Base-by-base conservation (phyloP, 2,329 filamentous ascomycete genomes). In the Boeremia lycopersici region DNA sequence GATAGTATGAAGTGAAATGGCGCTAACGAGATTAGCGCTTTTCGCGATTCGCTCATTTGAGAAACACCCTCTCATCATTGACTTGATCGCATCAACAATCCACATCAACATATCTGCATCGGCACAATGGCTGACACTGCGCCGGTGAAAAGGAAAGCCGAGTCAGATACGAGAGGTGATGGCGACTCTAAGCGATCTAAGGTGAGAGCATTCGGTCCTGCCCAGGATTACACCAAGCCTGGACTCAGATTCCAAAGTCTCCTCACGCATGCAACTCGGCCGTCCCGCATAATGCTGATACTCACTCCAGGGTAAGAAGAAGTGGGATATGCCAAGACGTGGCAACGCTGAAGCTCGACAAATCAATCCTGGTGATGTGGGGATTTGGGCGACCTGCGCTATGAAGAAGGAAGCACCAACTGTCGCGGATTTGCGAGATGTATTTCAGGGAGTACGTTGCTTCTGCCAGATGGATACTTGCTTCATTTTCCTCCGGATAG, bases 341-440 rank as follows among this genome's bases (percentile, higher is more conserved):
- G 65, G 71, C 11, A 68, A 61, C 26, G 62, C 65, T 30, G 67
- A 75, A 43, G 58, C 49, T 42, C 70, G 68, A 11, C 63, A 63
- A 30, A 81, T 92, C 42, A 84, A 89, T 63, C 79, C 87, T 5
- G 89, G 89, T 5, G 88, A 92, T 66, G 79, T 82, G 47, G 90
- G 90, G 5, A 86, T 93, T 54, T 93, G 89, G 89, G 87, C 88
- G 26, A 92, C 89, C 0, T 93, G 89, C 70, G 85, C 88, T 46
- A 84, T 88, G 69, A 84, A 85, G 61, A 88, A 89, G 77, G 89
- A 90, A 74, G 80, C 79, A 36, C 88, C 86, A 73, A 88, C 89
- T 12, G 82, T 89, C 2, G 78, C 81, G 44, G 90, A 93, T 70
- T 80, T 92, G 59, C 81, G 80, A 53, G 76, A 82, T 54, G 76